A percentile compares a stretch with the other conserved stretches of the same genome.
Evolutionary conservation across 2,329 filamentous ascomycete species (phyloP).

Genomic region (Lasiodiplodia hormozganensis): DNA sequence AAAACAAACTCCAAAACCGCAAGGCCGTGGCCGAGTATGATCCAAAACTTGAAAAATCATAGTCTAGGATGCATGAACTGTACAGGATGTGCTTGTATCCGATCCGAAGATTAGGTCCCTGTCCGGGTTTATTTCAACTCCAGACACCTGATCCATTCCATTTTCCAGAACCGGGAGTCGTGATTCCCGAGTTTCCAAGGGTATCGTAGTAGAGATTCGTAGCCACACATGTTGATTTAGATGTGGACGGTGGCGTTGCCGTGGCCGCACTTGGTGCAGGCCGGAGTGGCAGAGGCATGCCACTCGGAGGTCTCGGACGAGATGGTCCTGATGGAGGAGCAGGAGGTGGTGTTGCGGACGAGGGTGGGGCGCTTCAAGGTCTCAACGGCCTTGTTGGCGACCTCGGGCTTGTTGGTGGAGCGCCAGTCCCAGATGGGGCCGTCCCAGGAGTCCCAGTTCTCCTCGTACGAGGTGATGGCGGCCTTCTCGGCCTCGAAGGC

Average conservation of each 20-base stretch:
- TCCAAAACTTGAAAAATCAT: slow-evolving; percentile 1
- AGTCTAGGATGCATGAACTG: background rate
- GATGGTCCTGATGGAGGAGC: slow-evolving; percentile 25
- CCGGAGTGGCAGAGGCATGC: slow-evolving; percentile 23
- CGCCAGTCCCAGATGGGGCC: slow-evolving; percentile 29
- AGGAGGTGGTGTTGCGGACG: slow-evolving; percentile 22
- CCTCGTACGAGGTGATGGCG: slow-evolving; percentile 34
- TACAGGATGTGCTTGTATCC: background rate
- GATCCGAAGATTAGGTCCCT: slow-evolving; percentile 1
- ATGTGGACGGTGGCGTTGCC: slow-evolving; percentile 20
- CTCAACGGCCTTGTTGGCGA: slow-evolving; percentile 23
- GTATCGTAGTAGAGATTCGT: background rate
- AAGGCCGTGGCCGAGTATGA: slow-evolving; percentile 10
- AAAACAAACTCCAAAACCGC: background rate
- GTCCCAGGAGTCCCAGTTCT: slow-evolving; percentile 32
- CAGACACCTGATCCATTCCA: slow-evolving; percentile 7
- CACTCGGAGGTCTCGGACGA: slow-evolving; percentile 19
- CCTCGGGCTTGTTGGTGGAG: slow-evolving; percentile 26
- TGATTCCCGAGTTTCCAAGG: slow-evolving; percentile 4
- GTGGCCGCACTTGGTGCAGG: slow-evolving; percentile 27
- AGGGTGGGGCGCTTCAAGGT: slow-evolving; percentile 27
- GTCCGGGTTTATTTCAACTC: slow-evolving; percentile 18
- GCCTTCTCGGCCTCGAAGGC: slow-evolving; percentile 36
- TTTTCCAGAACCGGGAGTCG: background rate
- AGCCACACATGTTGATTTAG: background rate